Evolutionary conservation across 106 monocot species (phyloP).

Genomic region (Ottelia alismoides): DNA sequence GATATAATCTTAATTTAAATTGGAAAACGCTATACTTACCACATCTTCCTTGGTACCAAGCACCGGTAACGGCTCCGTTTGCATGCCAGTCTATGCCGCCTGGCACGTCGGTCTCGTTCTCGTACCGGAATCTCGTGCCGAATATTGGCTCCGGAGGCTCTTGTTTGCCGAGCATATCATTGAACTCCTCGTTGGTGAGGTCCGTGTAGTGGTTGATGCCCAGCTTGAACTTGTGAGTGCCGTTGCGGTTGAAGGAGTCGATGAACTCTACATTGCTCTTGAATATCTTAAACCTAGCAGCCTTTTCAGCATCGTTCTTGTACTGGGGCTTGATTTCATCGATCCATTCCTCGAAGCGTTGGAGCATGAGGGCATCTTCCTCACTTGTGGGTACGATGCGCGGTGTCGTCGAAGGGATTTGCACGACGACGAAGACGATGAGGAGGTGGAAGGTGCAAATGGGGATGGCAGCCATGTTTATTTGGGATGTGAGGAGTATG

Average conservation of each 20-base stretch:
- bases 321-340: neutral
- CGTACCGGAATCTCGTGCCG: neutral
- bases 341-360: conserved; percentile 9
- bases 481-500: no score
- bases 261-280: conserved; percentile 9
- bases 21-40: no score
- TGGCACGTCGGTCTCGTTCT: conserved; percentile 1
- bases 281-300: conserved; percentile 1
- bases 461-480: no score
- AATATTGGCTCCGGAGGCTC: neutral
- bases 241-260: conserved; percentile 9
- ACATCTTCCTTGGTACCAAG: conserved; percentile 24
- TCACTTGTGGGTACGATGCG: neutral
- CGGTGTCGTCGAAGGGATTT: no score
- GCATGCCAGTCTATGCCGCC: conserved; percentile 18
- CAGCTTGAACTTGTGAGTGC: no score
- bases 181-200: conserved; percentile 27
- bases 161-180: neutral
- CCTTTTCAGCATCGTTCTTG: neutral
- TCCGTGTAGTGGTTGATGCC: conserved; percentile 22
- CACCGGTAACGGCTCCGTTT: conserved; percentile 16
- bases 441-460: no score
- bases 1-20: no score
- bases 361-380: conserved; percentile 5
- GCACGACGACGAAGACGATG: no score